Percentiles rank a stretch among this genome's conserved stretches.
These are phyloP conservation scores for Pleurotus tuoliensis DNA, from an alignment of 768 basidiomycete genomes.

Conservation along the genomic window DNA sequence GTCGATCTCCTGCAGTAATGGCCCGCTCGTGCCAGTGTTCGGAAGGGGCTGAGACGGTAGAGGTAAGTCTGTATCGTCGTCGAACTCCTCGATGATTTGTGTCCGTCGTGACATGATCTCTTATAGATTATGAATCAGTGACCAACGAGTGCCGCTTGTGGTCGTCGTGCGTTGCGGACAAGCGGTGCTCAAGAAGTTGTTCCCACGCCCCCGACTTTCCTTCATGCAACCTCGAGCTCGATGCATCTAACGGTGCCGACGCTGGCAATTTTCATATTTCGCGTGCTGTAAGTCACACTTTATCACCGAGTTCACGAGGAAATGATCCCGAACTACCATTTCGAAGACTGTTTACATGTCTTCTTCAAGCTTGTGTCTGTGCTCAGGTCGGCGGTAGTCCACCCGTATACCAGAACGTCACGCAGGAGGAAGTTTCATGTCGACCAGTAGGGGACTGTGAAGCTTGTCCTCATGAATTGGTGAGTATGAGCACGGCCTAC, in stretches of 20 bases:
- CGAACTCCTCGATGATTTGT: conserved; percentile 76
- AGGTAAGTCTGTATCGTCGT: conserved; percentile 92
- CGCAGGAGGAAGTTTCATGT: conserved; percentile 35
- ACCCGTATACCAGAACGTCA: conserved; percentile 20
- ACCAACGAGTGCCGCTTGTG: conserved; percentile 6
- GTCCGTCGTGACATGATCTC: conserved; percentile 63
- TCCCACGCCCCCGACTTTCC: conserved; percentile 22
- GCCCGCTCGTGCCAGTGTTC: conserved; percentile 63
- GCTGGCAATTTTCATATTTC: conserved; percentile 23
- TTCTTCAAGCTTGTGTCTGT: conserved; percentile 8
- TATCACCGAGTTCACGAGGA: background rate
- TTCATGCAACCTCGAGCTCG: conserved; percentile 30
- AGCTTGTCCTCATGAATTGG: conserved; percentile 60
- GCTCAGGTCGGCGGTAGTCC: conserved; percentile 11
- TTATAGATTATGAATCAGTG: conserved; percentile 7
- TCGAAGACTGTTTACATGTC: conserved; percentile 11
- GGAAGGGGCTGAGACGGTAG: conserved; percentile 66
- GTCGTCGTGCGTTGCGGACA: background rate
- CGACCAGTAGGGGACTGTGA: conserved; percentile 56
- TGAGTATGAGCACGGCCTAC: conserved; percentile 27
- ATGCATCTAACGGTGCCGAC: conserved; percentile 29
- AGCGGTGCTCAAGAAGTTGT: conserved; percentile 2
- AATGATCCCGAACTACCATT: conserved; percentile 13
- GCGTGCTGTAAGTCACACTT: conserved; percentile 25
- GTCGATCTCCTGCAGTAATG: conserved; percentile 74